Conservation (phyloP, 164 flowering plant genomes). For the Tinospora cordifolia region DNA sequence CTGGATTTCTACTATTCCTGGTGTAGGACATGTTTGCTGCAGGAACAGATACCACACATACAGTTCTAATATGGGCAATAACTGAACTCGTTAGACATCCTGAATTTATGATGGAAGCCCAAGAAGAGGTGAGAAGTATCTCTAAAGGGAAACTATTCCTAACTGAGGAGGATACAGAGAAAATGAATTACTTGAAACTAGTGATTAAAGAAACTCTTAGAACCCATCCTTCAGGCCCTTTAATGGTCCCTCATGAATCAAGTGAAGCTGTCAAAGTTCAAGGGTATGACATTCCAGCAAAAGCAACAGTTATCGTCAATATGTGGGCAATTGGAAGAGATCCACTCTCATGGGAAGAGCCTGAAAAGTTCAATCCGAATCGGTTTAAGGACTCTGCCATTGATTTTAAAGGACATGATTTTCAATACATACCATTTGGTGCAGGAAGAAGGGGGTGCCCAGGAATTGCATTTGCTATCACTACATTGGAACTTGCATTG, state of each 20-base stretch:
- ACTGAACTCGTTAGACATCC: slow-evolving; percentile 12
- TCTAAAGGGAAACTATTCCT: slow-evolving; percentile 7
- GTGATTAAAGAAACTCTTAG: too few relatives aligned
- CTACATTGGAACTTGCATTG: slow-evolving; percentile 34
- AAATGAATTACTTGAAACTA: too few relatives aligned
- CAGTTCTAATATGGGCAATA: slow-evolving; percentile 18
- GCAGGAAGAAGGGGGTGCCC: too few relatives aligned
- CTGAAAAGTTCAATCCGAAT: slow-evolving; percentile 39
- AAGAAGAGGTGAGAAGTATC: slow-evolving; percentile 13
- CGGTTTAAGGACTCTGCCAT: slow-evolving; percentile 35
- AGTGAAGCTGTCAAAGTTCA: too few relatives aligned
- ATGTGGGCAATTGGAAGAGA: slow-evolving; percentile 53
- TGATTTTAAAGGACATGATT: slow-evolving; percentile 41
- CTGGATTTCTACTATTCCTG: neutral
- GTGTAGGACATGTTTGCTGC: slow-evolving; percentile 16
- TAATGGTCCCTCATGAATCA: too few relatives aligned
- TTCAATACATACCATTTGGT: too few relatives aligned
- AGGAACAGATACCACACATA: slow-evolving; percentile 5
- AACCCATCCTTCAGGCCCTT: too few relatives aligned
- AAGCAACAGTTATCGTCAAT: too few relatives aligned
- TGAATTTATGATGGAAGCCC: slow-evolving; percentile 10
- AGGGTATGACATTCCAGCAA: too few relatives aligned
- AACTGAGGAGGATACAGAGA: slow-evolving; percentile 6
- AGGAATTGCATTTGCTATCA: slow-evolving; percentile 29
- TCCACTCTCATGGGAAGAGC: slow-evolving; percentile 37